These are phyloP conservation scores for Candida pseudoviswanathii DNA, from an alignment of 1,139 yeast species.

Conservation along the genomic window DNA sequence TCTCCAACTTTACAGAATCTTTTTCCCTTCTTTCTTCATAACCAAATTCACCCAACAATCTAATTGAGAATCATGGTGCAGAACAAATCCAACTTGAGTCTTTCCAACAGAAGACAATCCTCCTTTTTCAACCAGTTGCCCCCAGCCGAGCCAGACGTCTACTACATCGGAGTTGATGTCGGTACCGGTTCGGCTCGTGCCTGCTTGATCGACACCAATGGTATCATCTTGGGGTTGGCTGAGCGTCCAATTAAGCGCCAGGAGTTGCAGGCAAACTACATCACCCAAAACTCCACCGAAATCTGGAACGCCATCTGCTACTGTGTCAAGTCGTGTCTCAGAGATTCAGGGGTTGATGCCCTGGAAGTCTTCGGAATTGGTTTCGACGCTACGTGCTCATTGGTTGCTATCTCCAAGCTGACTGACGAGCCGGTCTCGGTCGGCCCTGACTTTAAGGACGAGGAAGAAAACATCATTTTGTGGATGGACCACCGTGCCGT, in stretches of 20 bases:
- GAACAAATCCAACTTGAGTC: slow-evolving; percentile 33
- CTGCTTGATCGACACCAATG: slow-evolving; percentile 80
- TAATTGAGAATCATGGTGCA: slow-evolving; percentile 11
- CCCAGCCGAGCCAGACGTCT: slow-evolving; percentile 53
- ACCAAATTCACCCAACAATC: too few relatives aligned
- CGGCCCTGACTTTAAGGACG: slow-evolving; percentile 83
- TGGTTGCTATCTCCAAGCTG: slow-evolving; percentile 73
- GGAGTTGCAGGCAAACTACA: slow-evolving; percentile 68
- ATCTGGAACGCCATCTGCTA: slow-evolving; percentile 89
- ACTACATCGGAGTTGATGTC: slow-evolving; percentile 91
- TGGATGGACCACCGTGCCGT: slow-evolving; percentile 99
- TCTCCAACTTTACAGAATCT: background rate
- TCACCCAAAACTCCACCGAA: slow-evolving; percentile 87
- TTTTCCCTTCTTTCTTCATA: background rate
- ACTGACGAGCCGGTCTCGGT: slow-evolving; percentile 78
- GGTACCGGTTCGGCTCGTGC: slow-evolving; percentile 98
- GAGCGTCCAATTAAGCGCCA: slow-evolving; percentile 79
- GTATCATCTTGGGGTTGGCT: slow-evolving; percentile 79
- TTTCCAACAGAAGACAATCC: slow-evolving; percentile 39
- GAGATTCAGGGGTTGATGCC: slow-evolving; percentile 75
- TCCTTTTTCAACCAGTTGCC: slow-evolving; percentile 41
- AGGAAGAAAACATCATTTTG: slow-evolving; percentile 77
- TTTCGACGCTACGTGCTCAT: slow-evolving; percentile 95
- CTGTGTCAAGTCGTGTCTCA: slow-evolving; percentile 73
- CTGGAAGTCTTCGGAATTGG: slow-evolving; percentile 79